phyloP scores from a whole-genome alignment of 805 yeast species.

The Barnettozyma californica region DNA sequence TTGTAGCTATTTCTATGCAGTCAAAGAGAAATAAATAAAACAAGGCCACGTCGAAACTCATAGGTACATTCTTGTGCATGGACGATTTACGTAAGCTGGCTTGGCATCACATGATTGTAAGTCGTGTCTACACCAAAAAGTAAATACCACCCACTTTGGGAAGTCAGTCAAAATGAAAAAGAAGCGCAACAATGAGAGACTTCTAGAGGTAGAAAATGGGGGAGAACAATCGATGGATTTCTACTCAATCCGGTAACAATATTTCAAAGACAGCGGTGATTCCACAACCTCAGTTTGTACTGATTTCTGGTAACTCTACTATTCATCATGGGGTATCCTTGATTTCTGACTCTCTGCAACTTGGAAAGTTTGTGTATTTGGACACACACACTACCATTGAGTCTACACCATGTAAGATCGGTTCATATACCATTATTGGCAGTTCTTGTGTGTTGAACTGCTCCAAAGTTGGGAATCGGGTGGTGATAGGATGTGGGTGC shows the following conservation, averaged over 20 bases:
- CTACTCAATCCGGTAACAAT: slow-evolving; percentile 47
- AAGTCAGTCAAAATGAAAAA: too few species aligned
- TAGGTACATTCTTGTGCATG: neutral
- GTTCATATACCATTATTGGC: slow-evolving; percentile 44
- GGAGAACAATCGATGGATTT: slow-evolving; percentile 30
- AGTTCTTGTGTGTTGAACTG: slow-evolving; percentile 28
- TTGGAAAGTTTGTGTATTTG: slow-evolving; percentile 45
- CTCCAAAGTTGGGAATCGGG: slow-evolving; percentile 44
- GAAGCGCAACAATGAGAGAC: neutral
- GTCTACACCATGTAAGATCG: slow-evolving; percentile 34
- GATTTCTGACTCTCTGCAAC: slow-evolving; percentile 28
- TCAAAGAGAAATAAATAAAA: neutral
- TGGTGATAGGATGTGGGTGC: slow-evolving; percentile 39
- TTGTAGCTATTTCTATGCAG: slow-evolving; percentile 3
- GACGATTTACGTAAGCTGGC: neutral
- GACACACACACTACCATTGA: slow-evolving; percentile 14
- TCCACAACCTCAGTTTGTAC: slow-evolving; percentile 37
- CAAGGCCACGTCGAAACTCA: neutral
- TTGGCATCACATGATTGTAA: neutral
- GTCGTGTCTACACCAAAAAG: neutral
- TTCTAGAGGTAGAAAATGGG: neutral
- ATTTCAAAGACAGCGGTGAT: slow-evolving; percentile 41
- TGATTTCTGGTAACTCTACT: slow-evolving; percentile 43
- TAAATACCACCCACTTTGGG: neutral
- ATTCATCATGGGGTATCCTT: slow-evolving; percentile 25